Evolutionary conservation across 768 basidiomycete genomes (phyloP), one percentile per base, ranked within the genome.

Genomic region (Kondoa malvinella): DNA sequence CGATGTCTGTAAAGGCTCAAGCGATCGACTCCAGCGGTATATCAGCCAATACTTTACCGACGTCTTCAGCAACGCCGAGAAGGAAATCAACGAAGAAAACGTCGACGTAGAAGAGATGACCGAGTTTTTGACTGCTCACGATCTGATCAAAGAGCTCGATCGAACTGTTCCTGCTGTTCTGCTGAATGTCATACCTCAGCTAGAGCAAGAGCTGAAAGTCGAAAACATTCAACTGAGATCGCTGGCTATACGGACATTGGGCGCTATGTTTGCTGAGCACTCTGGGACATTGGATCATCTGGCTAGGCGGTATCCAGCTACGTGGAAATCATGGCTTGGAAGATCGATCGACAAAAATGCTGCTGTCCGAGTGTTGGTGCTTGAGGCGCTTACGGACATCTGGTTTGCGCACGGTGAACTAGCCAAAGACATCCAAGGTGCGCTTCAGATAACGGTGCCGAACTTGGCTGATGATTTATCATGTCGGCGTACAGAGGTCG

Each of bases 1-100:
- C 2, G 85, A 88, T 73, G 84, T 95, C 31, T 92, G 89, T 81
- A 91, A 85, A 67, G 80, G 80, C 27, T 86, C 89, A 0, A 82
- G 88, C 2, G 89, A 92, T 77, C 88, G 87, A 76, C 82, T 96
- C 3, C 88, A 91, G 75, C 85, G 91, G 3, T 84, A 91, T 70
- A 87, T 94, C 59, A 88, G 86, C 74, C 85, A 80, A 77, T 92
- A 96, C 78, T 95, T 99, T 75, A 87, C 89, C 27, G 92, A 95
- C 73, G 85, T 89, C 69, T 87, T 92, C 73, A 82, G 85, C 59
- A 80, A 80, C n/a, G 29, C 66, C 30, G 25, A 69, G 21, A 61
- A 67, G 2, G 69, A 72, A 15, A 34, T 57, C 15, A 29, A 62
- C 21, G 50, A 63, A 25, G 40, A 56, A 16, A 80, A 81, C 72